phyloP scores from a whole-genome alignment of 345 rosid species.

The Camelina neglecta region DNA sequence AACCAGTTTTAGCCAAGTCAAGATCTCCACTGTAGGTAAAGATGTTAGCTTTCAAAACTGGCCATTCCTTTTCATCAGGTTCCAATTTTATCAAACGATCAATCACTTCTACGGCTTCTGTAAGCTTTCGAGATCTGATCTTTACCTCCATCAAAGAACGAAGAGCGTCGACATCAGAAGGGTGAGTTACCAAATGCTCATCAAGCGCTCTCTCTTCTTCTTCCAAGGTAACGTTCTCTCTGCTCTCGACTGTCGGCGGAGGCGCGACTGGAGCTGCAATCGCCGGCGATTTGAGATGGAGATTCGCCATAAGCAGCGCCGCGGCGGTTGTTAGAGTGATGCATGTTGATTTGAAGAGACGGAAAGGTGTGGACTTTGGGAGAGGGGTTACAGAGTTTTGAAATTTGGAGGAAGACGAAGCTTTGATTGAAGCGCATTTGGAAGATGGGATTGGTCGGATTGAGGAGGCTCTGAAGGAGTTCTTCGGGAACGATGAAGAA shows the following conservation, averaged over 20 bases:
- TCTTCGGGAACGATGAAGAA: conserved; percentile 49
- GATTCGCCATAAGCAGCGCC: conserved; percentile 56
- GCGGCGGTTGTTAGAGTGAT: conserved; percentile 70
- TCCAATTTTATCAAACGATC: conserved; percentile 76
- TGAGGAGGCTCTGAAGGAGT: conserved; percentile 44
- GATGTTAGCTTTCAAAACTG: conserved; percentile 69
- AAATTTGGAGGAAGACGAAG: conserved; percentile 38
- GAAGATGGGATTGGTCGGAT: conserved; percentile 37
- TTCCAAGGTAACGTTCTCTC: conserved; percentile 43
- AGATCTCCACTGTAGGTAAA: conserved; percentile 66
- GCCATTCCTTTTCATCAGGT: conserved; percentile 82
- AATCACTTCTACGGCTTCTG: conserved; percentile 61
- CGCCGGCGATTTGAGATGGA: conserved; percentile 53
- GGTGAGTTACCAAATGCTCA: conserved; percentile 49
- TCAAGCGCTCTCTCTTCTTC: conserved; percentile 65
- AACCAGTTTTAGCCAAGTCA: conserved; percentile 58
- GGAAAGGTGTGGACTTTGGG: conserved; percentile 39
- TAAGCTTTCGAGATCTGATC: conserved; percentile 67
- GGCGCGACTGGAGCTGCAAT: conserved; percentile 58
- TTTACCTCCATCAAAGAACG: conserved; percentile 78
- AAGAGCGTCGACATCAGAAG: conserved; percentile 63
- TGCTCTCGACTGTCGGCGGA: conserved; percentile 46
- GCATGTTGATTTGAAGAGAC: conserved; percentile 59
- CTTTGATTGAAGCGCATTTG: conserved; percentile 57
- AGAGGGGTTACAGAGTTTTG: conserved; percentile 25